Evolutionary conservation across 208 protist species (phyloP).

Genomic region (Wallacemonas sp.): DNA sequence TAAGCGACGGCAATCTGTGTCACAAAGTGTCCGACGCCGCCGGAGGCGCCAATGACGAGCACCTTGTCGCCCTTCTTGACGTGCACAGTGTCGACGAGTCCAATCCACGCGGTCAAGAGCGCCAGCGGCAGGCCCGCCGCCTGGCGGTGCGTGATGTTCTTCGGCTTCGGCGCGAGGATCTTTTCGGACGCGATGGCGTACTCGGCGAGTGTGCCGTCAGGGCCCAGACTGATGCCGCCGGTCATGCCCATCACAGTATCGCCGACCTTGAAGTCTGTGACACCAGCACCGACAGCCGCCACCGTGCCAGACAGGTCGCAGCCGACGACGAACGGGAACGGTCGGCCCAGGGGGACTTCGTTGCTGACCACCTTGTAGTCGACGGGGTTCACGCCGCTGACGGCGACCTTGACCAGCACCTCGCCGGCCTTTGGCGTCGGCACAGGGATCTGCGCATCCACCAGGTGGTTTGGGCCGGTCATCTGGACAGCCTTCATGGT

Average conservation of each 20-base stretch:
- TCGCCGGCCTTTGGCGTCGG: slow-evolving; percentile 14
- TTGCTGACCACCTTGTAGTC: slow-evolving; percentile 20
- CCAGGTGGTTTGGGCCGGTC: slow-evolving; percentile 8
- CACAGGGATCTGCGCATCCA: slow-evolving; percentile 13
- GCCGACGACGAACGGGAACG: slow-evolving; percentile 10
- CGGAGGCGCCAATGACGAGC: slow-evolving; percentile 20
- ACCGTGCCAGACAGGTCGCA: slow-evolving; percentile 25
- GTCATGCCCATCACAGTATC: slow-evolving; percentile 26
- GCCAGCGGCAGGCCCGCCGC: slow-evolving; percentile 20
- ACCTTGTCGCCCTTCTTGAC: slow-evolving; percentile 19
- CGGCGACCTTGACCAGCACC: slow-evolving; percentile 24
- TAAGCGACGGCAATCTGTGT: slow-evolving; percentile 18
- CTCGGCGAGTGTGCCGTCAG: slow-evolving; percentile 26
- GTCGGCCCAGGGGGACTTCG: slow-evolving; percentile 7
- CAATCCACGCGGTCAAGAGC: slow-evolving; percentile 24
- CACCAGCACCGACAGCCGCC: slow-evolving; percentile 15
- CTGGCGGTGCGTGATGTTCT: slow-evolving; percentile 21
- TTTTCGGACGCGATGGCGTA: slow-evolving; percentile 17
- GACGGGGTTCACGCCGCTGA: slow-evolving; percentile 22
- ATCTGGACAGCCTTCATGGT: slow-evolving; percentile 22
- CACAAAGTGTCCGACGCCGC: slow-evolving; percentile 24
- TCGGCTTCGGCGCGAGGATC: slow-evolving; percentile 20
- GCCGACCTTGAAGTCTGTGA: slow-evolving; percentile 19
- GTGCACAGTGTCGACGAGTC: slow-evolving; percentile 7
- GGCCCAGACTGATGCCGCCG: slow-evolving; percentile 13